Conservation (phyloP, 352 stramenopile species). For the Blastocystis sp. region DNA sequence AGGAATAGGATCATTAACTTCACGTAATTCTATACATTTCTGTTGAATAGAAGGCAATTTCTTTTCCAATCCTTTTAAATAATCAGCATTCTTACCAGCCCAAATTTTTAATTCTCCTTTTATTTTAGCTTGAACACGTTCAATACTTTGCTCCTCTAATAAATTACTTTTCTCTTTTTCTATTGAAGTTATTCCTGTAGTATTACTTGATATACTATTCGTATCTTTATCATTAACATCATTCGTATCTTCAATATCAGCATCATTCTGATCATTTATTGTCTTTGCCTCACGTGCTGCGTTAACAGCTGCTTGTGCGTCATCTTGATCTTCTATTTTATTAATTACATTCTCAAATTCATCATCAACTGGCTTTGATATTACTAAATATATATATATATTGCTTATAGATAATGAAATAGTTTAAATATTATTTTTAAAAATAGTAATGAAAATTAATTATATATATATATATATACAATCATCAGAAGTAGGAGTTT, state of each 20-base stretch:
- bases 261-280: background rate
- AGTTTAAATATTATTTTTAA: no score
- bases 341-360: no score
- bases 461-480: no score
- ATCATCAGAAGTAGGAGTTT: no score
- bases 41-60: slow-evolving; percentile 6
- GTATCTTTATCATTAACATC: background rate
- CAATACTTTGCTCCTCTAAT: background rate
- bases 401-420: no score
- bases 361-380: no score
- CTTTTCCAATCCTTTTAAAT: slow-evolving; percentile 11
- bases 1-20: background rate
- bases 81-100: background rate
- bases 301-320: no score
- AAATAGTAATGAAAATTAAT: no score
- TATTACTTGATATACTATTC: no score
- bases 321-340: no score
- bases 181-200: background rate
- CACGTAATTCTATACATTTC: background rate
- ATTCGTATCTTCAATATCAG: background rate
- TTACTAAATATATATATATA: no score
- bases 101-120: slow-evolving; percentile 1
- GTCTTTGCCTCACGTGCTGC: slow-evolving; percentile 1
- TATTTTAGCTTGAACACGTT: background rate
- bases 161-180: background rate